Base-by-base conservation (phyloP, 2,329 filamentous ascomycete species). In the Stemphylium beticola region DNA sequence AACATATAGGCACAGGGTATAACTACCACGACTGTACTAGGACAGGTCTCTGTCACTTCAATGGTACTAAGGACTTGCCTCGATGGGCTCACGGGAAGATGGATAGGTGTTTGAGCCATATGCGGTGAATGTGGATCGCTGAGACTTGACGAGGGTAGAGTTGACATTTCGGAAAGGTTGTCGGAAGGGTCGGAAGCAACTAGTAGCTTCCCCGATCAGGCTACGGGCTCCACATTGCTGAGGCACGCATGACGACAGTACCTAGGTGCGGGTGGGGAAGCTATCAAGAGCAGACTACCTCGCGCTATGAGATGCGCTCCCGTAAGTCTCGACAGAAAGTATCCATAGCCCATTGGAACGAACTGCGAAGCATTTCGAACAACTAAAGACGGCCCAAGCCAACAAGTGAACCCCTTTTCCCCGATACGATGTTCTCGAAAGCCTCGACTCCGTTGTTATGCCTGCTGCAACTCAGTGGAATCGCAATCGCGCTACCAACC, bases 191-290 rank as follows among this genome's bases (percentile, higher is more conserved):
- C 26, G 26, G 26, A 29, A 29, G 26, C 26, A 29, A 29, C 8
- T 10, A 9, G 9, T 29, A 11, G 2, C 26, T 29, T 22, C 22
- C 22, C 22, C 22, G 22, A 24, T 24, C 22, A 24, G 22, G 26
- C 26, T 29, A 29, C 26, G 26, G 9, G 66, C 67, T 68, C 61
- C 65, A 64, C 64, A 55, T 11, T 38, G 46, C 55, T 66, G 66
- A 68, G 57, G 59, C 50, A 60, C 50, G 26, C 49, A 68, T 71
- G 68, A 71, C 68, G 68, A 65, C 58, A 64, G 40, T 36, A 31
- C 22, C 22, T 24, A 24, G 22, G 4, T 24, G 8, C 4, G 39
- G 33, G 56, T 49, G 62, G 47, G 58, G 57, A 57, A 58, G 40
- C 58, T 44, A 34, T 58, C 57, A 44, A 18, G 49, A 26, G 43